phyloP scores from a whole-genome alignment of 306 rosid species.

The Senna tora region DNA sequence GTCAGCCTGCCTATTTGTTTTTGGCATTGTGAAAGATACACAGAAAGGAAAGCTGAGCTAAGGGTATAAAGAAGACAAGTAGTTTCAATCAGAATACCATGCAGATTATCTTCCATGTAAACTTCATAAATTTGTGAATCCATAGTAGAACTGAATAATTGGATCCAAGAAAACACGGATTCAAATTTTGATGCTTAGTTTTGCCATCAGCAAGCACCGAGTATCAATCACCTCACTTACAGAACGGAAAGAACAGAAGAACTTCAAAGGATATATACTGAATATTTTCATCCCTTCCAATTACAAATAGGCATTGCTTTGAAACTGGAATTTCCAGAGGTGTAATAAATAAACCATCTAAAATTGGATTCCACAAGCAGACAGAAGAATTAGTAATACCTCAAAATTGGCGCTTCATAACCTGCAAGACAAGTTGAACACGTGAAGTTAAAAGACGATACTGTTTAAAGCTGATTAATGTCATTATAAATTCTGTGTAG shows the following conservation, averaged over 20 bases:
- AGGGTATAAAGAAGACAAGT: slow-evolving; percentile 16
- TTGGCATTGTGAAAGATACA: not conserved
- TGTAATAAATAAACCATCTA: too few species aligned
- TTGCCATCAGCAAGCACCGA: not conserved
- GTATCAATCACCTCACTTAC: not conserved
- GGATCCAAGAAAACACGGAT: slow-evolving; percentile 18
- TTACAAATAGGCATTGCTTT: not conserved
- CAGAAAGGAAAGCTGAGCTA: not conserved
- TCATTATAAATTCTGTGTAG: slow-evolving; percentile 15
- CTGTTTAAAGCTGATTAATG: not conserved
- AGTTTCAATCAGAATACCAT: not conserved
- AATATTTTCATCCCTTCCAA: not conserved
- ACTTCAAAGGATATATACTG: not conserved
- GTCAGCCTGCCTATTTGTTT: too few species aligned
- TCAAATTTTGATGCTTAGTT: not conserved
- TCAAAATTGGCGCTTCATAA: slow-evolving; percentile 77
- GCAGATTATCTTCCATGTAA: not conserved
- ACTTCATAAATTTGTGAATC: not conserved
- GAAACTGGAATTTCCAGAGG: not conserved
- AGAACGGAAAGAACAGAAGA: not conserved
- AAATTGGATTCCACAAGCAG: not conserved
- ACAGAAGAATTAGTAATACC: slow-evolving; percentile 42
- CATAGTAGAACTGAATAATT: not conserved
- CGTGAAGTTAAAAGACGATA: slow-evolving; percentile 24
- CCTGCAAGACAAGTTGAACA: slow-evolving; percentile 53